phyloP scores from a whole-genome alignment of 2,329 filamentous ascomycete genomes.

The Massarina eburnea region DNA sequence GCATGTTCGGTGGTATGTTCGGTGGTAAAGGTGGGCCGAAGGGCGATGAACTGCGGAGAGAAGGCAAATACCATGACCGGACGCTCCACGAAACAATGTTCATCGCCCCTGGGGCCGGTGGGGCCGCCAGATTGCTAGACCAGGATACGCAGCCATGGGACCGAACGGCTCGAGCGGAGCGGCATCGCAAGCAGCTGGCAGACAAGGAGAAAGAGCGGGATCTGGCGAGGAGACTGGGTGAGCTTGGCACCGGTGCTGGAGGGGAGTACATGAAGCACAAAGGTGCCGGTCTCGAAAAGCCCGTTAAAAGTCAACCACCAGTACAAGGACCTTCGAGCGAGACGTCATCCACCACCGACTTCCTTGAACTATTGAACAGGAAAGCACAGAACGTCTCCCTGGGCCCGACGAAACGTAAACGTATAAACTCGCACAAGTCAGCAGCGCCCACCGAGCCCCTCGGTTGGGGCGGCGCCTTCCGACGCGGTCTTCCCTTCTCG shows the following conservation, averaged over 20 bases:
- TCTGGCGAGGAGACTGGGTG: constrained; percentile 67
- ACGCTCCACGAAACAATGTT: constrained; percentile 56
- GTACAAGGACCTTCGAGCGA: constrained; percentile 13
- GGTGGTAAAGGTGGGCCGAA: constrained; percentile 24
- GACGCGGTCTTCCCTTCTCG: constrained; percentile 42
- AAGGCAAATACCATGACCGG: constrained; percentile 56
- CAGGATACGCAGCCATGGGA: constrained; percentile 52
- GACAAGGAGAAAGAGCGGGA: constrained; percentile 72
- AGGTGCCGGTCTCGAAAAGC: constrained; percentile 15
- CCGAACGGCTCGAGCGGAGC: constrained; percentile 63
- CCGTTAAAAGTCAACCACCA: constrained; percentile 12
- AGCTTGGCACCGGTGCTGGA: constrained; percentile 65
- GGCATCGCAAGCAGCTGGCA: constrained; percentile 64
- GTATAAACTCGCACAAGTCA: constrained; percentile 33
- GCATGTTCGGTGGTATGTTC: constrained; percentile 39
- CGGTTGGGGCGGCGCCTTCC: constrained; percentile 52
- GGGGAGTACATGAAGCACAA: constrained; percentile 67
- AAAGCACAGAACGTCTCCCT: constrained; percentile 47
- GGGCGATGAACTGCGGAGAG: constrained; percentile 27
- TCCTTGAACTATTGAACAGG: constrained; percentile 48
- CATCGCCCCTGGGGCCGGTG: constrained; percentile 47
- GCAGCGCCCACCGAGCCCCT: constrained; percentile 42
- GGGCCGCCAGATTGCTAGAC: constrained; percentile 65
- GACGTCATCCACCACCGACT: constrained; percentile 23
- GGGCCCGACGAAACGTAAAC: constrained; percentile 48